Conservation (phyloP, 176 grass and related monocot genomes). For the Musa troglodytarum region DNA sequence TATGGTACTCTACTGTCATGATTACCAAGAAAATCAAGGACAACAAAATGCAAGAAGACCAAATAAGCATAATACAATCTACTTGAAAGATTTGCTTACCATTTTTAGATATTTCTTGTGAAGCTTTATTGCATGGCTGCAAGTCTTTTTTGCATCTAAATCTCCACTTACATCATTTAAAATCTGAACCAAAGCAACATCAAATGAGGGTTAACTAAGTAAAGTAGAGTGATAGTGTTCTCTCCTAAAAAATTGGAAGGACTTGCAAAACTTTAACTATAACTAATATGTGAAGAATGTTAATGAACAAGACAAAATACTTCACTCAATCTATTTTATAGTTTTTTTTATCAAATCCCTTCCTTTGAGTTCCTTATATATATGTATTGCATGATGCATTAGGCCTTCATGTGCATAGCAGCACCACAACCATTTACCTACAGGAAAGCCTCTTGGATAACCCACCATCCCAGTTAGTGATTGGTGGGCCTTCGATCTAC, state of each 20-base stretch:
- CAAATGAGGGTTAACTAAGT: background rate
- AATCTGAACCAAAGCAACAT: slow-evolving; percentile 49
- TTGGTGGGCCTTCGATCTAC: no score
- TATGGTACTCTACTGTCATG: background rate
- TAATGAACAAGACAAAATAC: background rate
- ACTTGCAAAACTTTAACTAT: background rate
- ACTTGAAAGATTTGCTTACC: slow-evolving; percentile 20
- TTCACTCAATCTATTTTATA: background rate
- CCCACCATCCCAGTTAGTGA: no score
- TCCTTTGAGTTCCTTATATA: no score
- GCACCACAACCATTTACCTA: no score
- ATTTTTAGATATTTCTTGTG: slow-evolving; percentile 96
- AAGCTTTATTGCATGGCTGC: slow-evolving; percentile 86
- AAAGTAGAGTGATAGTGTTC: background rate
- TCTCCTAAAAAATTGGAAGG: background rate
- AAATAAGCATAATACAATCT: background rate
- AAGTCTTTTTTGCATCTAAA: slow-evolving; percentile 92
- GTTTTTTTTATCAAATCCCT: no score
- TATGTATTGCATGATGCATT: no score
- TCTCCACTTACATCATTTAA: slow-evolving; percentile 93
- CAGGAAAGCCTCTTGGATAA: no score
- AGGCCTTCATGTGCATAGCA: no score
- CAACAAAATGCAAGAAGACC: background rate
- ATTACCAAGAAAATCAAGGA: background rate
- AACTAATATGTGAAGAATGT: background rate